Evolutionary conservation across 768 basidiomycete species (phyloP), one percentile per base, ranked within the genome.

Genomic region (Collybia sordida): DNA sequence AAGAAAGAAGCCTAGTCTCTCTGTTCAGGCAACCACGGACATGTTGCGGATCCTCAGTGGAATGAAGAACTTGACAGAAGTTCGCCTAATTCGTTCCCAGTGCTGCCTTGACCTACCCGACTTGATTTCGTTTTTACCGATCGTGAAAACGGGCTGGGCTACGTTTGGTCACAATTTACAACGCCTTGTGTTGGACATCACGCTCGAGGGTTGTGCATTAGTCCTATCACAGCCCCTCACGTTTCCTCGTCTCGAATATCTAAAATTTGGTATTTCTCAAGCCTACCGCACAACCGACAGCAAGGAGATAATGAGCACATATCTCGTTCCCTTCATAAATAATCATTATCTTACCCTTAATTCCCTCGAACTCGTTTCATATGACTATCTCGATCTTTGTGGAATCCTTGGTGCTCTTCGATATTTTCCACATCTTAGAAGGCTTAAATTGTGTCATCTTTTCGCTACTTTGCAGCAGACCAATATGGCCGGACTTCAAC

Each of bases 321-420:
- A 49, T 47, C 37, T 66, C 12, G 40, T 57, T 19, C 64, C 62
- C 15, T 65, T 65, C 45, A 48, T 68, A 21, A 59, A 61, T 41
- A 54, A 53, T 18, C 62, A 66, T 31, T 42, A 47, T 19, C 9
- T 15, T 3, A 59, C 53, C 7, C 46, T 65, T 19, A 45, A 48
- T 11, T 53, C 56, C 1, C 22, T 54, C 34, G 37, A 48, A 17
- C 42, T 56, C 12, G 45, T 40, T 11, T 50, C 46, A 21, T 23
- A 42, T 24, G 25, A 64, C 19, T 45, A 54, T 34, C 50, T 51
- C 11, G 54, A 59, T 36, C 42, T 60, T 15, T 55, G 57, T 1
- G 31, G 55, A 5, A 49, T 65, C 15, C 36, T 64, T 9, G 42
- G 36, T 3, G 27, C 38, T 1, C 36, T 64, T 8, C 43, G 31